Base-by-base conservation (phyloP, 306 rosid genomes). In the Acacia acuminata region DNA sequence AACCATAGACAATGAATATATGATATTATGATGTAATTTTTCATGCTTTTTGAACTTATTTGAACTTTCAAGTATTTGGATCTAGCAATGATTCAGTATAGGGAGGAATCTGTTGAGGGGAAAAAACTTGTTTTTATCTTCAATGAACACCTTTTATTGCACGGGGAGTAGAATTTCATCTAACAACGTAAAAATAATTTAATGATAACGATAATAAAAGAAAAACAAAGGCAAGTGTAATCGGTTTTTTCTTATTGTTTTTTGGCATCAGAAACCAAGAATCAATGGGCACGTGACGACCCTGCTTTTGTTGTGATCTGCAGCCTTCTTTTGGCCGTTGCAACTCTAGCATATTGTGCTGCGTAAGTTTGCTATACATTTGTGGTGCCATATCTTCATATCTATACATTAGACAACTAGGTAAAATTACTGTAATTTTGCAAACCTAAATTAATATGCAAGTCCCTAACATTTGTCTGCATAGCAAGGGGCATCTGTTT, bases 201-300 rank as follows among this genome's bases (percentile, higher is more conserved):
- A 77, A 73, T 61, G 8, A 7, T 9, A n/a, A 70, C 19, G 42
- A 38, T 0, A 5, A 38, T 38, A 43, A 12, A 44, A 4, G 9
- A 40, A 40, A 69, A 24, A 8, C 16, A 73, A 77, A 72, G 60
- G 8, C 12, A 69, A 40, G 43, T 82, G 72, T 77, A 75, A 77
- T 80, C 77, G 51, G 12, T 65, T 79, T 44, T 30, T 50, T 78
- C 73, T 72, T 76, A 68, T 67, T 20, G 76, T 84, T 48, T 81
- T 88, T 71, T 84, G 82, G 77, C 83, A 77, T 85, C 95, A 96
- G 99, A 96, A 92, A 96, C 99, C 88, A 96, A 96, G 94, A 96
- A 96, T 79, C 99, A 96, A 86, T 96, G 99, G 99, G 98, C 99
- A 75, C 99, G 99, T 34, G 99, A 96, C 58, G 99, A 96, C 83